Percentiles rank a stretch among this genome's conserved stretches.
Conservation (phyloP, 768 basidiomycete genomes). For the Butyriboletus loyo region DNA sequence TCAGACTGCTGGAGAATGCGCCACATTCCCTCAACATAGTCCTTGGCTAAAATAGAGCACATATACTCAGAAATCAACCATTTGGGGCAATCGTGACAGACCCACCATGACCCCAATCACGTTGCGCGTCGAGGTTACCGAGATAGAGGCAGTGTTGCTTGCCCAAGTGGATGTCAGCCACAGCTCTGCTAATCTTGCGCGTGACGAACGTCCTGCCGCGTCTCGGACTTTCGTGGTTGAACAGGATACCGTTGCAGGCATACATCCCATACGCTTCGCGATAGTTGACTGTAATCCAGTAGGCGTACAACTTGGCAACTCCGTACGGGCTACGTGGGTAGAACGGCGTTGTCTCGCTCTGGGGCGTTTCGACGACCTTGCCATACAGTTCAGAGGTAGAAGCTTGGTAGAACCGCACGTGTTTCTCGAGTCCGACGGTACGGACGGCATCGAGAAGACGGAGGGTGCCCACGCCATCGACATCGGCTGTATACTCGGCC, state of each 20-base stretch:
- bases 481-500: constrained; percentile 98
- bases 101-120: constrained; percentile 97
- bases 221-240: constrained; percentile 97
- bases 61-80: constrained; percentile 4
- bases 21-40: constrained; percentile 99
- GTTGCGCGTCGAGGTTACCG: constrained; percentile 90
- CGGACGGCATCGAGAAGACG: constrained; percentile 95
- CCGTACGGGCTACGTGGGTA: constrained; percentile 98
- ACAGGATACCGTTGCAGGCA: constrained; percentile 94
- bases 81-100: constrained; percentile 1
- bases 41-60: constrained; percentile 51
- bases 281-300: constrained; percentile 90
- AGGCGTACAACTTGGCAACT: constrained; percentile 90
- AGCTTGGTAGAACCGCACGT: constrained; percentile 95
- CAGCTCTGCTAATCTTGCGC: constrained; percentile 89
- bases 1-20: constrained; percentile 84
- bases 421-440: constrained; percentile 90
- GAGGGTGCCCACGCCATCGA: constrained; percentile 92
- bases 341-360: constrained; percentile 95
- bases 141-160: constrained; percentile 91
- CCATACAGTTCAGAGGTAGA: constrained; percentile 97
- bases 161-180: constrained; percentile 85
- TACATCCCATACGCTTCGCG: constrained; percentile 96
- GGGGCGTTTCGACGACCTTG: constrained; percentile 93
- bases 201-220: constrained; percentile 96